Base-by-base conservation (phyloP, 2,329 filamentous ascomycete genomes). In the Penicillium brasilianum region DNA sequence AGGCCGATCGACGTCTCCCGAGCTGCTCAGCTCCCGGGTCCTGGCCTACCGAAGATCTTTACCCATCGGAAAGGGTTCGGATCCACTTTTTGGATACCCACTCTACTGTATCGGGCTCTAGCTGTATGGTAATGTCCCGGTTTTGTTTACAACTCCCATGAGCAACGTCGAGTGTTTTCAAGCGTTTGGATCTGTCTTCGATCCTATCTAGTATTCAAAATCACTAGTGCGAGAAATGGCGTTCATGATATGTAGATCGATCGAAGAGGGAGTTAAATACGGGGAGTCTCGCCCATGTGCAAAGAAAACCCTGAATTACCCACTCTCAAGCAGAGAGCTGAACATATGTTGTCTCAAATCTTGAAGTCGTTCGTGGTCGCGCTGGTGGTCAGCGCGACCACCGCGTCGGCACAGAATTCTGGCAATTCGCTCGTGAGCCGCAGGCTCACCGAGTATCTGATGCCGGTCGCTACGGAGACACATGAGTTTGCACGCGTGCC, bases 401-500 rank as follows among this genome's bases (percentile, higher is more conserved):
- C 22, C 41, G 54, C 36, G 13, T 49, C 44, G 44, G 60, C 60
- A 18, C 54, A 59, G 36, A 36, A 57, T 2, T 54, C 60, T 8
- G 41, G 50, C 28, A 50, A n/a, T 34, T 55, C 60, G 4, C 57
- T 63, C 25, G 49, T 60, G 25, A 60, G 60, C 60, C 60, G 61
- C 34, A 59, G 57, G 16, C 28, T 66, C 28, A 62, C 64, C 3
- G 64, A 66, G 62, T 66, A 66, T 51, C 57, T 55, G 18, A 57
- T 66, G 64, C 64, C 64, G 3, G 62, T 52, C 13, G 54, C 64
- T 9, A 54, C 54, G 16, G 59, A 60, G 59, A 66, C 64, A 0
- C 64, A 66, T 25, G 64, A 66, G 43, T 62, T 66, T 32, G 64
- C 62, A 0, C 61, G 56, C 20, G 64, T 66, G 22, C 64, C 64